Percentiles rank a stretch among this genome's conserved stretches.
These are phyloP conservation scores for Neonectria ditissima DNA, from an alignment of 2,329 filamentous ascomycete genomes.

Conservation along the genomic window DNA sequence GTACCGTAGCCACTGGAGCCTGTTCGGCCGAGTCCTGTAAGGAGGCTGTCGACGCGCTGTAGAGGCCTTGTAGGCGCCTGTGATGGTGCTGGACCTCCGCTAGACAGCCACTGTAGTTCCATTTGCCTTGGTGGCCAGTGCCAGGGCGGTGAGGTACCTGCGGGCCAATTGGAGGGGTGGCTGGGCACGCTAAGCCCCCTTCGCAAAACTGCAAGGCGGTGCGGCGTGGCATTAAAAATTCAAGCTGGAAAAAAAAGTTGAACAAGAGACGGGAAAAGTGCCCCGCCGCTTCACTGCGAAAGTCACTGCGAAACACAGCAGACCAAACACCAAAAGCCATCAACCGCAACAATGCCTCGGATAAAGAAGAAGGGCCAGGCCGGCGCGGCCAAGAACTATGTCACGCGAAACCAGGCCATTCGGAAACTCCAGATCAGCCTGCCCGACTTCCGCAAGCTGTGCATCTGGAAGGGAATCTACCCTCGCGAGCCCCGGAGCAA, in stretches of 20 bases:
- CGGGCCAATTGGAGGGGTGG: conserved; percentile 13
- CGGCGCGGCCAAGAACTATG: conserved; percentile 97
- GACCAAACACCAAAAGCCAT: conserved; percentile 29
- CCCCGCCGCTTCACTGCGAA: conserved; percentile 49
- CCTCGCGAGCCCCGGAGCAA: conserved; percentile 96
- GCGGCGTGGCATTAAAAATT: conserved; percentile 51
- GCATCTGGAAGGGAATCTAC: conserved; percentile 99
- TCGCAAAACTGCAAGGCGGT: conserved; percentile 42
- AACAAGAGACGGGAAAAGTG: conserved; percentile 48
- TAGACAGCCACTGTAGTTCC: conserved; percentile 18
- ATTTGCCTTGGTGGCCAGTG: not conserved
- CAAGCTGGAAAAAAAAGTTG: conserved; percentile 47
- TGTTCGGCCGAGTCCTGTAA: conserved; percentile 29
- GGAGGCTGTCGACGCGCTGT: conserved; percentile 23
- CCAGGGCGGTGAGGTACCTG: conserved; percentile 41
- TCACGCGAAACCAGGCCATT: conserved; percentile 95
- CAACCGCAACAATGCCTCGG: conserved; percentile 68
- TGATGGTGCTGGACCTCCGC: conserved; percentile 22
- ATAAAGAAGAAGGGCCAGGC: conserved; percentile 94
- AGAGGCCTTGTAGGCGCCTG: conserved; percentile 15
- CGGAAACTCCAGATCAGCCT: conserved; percentile 98
- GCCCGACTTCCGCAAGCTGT: conserved; percentile 96
- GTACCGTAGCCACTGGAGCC: conserved; percentile 30
- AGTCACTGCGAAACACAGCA: conserved; percentile 36
- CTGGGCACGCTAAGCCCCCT: conserved; percentile 27